Evolutionary conservation across 2,329 filamentous ascomycete species (phyloP).

Genomic region (Elsinoe batatas): DNA sequence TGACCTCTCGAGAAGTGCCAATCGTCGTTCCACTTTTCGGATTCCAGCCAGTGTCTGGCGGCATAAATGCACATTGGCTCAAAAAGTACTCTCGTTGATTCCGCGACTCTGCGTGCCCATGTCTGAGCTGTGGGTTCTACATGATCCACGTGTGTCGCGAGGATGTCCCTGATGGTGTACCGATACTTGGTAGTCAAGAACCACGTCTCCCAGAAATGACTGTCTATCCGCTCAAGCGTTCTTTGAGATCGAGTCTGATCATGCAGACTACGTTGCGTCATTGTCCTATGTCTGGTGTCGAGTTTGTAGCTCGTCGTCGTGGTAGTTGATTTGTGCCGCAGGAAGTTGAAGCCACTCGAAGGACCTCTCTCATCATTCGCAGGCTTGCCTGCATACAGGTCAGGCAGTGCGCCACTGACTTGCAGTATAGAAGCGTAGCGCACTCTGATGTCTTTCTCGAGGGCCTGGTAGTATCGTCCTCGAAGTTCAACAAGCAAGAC

Average conservation of each 20-base stretch:
- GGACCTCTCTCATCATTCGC: not conserved
- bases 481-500: not conserved
- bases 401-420: not conserved
- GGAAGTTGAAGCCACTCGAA: not conserved
- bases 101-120: not conserved
- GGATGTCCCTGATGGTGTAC: not conserved
- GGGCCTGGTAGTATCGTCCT: not conserved
- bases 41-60: not conserved
- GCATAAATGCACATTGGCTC: not conserved
- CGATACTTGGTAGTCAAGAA: not conserved
- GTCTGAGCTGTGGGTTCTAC: not conserved
- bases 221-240: not conserved
- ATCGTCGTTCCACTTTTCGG: not conserved
- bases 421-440: not conserved
- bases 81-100: not conserved
- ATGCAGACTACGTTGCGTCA: no score
- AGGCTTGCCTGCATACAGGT: not conserved
- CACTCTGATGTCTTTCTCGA: not conserved
- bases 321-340: not conserved
- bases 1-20: not conserved
- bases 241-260: not conserved
- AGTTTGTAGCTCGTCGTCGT: no score
- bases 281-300: not conserved
- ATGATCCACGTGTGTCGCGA: not conserved
- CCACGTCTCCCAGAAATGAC: not conserved